phyloP scores from a whole-genome alignment of 2,329 filamentous ascomycete genomes.

The Ophiocordyceps unilateralis region DNA sequence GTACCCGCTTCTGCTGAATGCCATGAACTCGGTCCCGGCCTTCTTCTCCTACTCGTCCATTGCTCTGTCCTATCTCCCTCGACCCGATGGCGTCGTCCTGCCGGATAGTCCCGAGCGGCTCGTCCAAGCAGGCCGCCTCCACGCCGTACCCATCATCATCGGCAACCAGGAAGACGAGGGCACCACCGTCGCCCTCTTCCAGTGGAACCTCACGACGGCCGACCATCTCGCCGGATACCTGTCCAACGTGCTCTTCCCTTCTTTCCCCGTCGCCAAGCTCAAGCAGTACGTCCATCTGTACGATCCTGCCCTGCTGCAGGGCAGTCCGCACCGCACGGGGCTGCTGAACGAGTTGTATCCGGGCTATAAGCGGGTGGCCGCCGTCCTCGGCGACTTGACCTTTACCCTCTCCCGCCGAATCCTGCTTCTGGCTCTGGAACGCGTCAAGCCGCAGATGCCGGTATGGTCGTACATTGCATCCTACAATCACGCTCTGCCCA shows the following conservation, averaged over 20 bases:
- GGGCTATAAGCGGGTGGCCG: slow-evolving; percentile 46
- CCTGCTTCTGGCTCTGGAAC: slow-evolving; percentile 33
- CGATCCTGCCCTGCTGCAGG: not conserved
- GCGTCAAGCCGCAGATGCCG: slow-evolving; percentile 38
- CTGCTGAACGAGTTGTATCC: slow-evolving; percentile 42
- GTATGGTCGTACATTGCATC: slow-evolving; percentile 61
- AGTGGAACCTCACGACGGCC: slow-evolving; percentile 47
- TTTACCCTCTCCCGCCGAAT: slow-evolving; percentile 56
- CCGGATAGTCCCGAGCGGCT: slow-evolving; percentile 45
- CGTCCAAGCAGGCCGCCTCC: slow-evolving; percentile 27
- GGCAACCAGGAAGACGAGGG: slow-evolving; percentile 71
- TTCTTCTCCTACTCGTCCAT: slow-evolving; percentile 51
- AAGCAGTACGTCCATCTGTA: not conserved
- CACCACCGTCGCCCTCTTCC: slow-evolving; percentile 55
- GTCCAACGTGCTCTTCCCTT: slow-evolving; percentile 37
- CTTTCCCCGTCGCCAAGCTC: slow-evolving; percentile 33
- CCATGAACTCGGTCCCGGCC: slow-evolving; percentile 52
- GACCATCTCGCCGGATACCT: slow-evolving; percentile 45
- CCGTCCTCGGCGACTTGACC: slow-evolving; percentile 52
- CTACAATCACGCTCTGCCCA: slow-evolving; percentile 52
- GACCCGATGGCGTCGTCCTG: slow-evolving; percentile 50
- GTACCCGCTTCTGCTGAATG: slow-evolving; percentile 44
- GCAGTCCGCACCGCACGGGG: slow-evolving; percentile 19
- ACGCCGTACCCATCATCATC: slow-evolving; percentile 34
- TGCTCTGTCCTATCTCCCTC: slow-evolving; percentile 56